Percentiles rank a stretch among this genome's conserved stretches.
Evolutionary conservation across 352 stramenopile genomes (phyloP).

Genomic region (Phytophthora fragariae): DNA sequence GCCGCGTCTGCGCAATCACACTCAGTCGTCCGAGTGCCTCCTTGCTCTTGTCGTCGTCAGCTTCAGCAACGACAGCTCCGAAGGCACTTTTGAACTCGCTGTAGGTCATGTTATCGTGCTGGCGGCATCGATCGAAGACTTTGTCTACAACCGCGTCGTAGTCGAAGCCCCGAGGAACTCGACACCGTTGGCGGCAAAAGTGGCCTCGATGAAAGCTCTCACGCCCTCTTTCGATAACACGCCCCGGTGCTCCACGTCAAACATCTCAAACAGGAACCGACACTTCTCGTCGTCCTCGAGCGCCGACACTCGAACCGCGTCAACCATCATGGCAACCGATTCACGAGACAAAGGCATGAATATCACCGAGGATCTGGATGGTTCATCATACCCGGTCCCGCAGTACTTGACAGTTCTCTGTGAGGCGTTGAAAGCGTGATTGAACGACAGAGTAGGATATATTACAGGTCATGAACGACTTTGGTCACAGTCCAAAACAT

Average conservation of each 20-base stretch:
- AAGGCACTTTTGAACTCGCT: conserved; percentile 53
- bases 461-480: too few relatives aligned
- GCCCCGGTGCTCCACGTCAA: conserved; percentile 57
- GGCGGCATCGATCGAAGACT: conserved; percentile 51
- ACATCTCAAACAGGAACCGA: conserved; percentile 77
- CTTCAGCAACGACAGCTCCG: conserved; percentile 37
- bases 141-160: conserved; percentile 59
- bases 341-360: conserved; percentile 51
- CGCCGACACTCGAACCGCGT: conserved; percentile 59
- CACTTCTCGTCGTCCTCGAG: conserved; percentile 61
- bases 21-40: conserved; percentile 16
- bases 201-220: conserved; percentile 65
- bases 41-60: conserved; percentile 35
- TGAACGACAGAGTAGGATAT: conserved; percentile 31
- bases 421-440: conserved; percentile 44
- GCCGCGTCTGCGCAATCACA: conserved; percentile 2
- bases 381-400: too few relatives aligned
- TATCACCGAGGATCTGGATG: too few relatives aligned
- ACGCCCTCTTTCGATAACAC: conserved; percentile 61
- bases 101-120: conserved; percentile 63
- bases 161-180: conserved; percentile 60
- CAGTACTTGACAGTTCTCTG: conserved; percentile 20
- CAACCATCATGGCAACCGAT: conserved; percentile 63
- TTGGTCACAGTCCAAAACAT: too few relatives aligned
- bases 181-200: conserved; percentile 62